Percentiles rank a stretch among this genome's conserved stretches.
Conservation (phyloP, 305 asterid genomes). For the Monarda citriodora region DNA sequence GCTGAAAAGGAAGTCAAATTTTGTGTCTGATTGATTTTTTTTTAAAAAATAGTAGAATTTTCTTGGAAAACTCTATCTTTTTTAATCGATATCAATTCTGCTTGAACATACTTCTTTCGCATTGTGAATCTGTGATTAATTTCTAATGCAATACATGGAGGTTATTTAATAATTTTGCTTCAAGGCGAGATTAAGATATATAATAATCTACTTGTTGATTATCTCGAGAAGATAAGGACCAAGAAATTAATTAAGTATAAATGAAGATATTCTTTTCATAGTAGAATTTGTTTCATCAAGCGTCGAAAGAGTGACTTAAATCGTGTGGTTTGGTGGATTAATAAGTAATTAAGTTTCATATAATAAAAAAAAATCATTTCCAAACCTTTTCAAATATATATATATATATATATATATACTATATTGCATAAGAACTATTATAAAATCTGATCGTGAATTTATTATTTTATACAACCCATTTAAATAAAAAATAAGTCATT, state of each 20-base stretch:
- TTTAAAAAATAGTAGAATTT: no score
- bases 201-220: constrained; percentile 11
- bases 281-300: background rate
- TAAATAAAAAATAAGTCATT: no score
- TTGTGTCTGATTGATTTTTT: no score
- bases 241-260: constrained; percentile 18
- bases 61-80: no score
- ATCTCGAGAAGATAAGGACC: constrained; percentile 38
- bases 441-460: no score
- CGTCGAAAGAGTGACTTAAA: background rate
- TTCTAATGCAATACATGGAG: background rate
- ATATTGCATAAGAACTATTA: no score
- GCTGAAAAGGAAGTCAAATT: no score
- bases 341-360: background rate
- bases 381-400: no score
- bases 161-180: constrained; percentile 1
- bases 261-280: background rate
- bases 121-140: constrained; percentile 12
- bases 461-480: no score
- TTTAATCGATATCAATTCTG: no score
- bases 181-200: constrained; percentile 16
- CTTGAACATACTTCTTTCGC: background rate
- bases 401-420: no score
- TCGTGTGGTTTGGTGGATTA: background rate
- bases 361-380: no score